Base-by-base conservation (phyloP, 352 stramenopile genomes). In the Phytopythium montanum region DNA sequence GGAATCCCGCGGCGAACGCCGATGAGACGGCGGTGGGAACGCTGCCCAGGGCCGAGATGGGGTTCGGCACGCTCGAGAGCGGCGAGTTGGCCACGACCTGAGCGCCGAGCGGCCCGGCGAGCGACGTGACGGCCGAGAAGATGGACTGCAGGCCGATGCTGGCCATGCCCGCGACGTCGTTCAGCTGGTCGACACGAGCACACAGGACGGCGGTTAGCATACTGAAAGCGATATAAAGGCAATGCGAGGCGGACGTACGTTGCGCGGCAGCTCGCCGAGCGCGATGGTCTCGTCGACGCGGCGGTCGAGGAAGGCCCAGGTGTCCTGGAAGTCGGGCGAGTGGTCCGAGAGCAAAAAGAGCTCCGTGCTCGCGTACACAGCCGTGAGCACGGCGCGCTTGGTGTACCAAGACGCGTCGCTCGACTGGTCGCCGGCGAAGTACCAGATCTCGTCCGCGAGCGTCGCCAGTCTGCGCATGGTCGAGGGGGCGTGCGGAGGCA, bases 401-500 rank as follows among this genome's bases (percentile, higher is more conserved):
- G 84, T 90, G 69, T 95, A 95, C 86, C 86, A 95, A 21, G 74
- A 88, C 57, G 79, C 62, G 62, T 94, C 83, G 31, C 79, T 92
- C 55, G 87, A 93, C 70, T 89, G 78, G 69, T 96, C 87, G 31
- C 87, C 87, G 28, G 82, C 85, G 66, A 88, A 93, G 68, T 92
- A 92, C 87, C 87, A 96, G 59, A 96, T 89, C 60, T 94, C 85
- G 55, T 96, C 87, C 26, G 80, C 71, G 23, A 93, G 62, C 60
- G 79, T 73, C 25, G 73, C 77, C 26, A 96, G 67, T 62, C 83
- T 88, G 59, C 85, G 75, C 45, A 88, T 74, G 34, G 83, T 96
- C 48, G 69, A 75, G 1, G 79, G 77, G 9, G 78, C 83, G 55
- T 96, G 92, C 41, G 80, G 75, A 5, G 87, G 87, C 56, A 94